phyloP scores from a whole-genome alignment of 164 flowering plant species.

The Magnolia kwangsiensis region DNA sequence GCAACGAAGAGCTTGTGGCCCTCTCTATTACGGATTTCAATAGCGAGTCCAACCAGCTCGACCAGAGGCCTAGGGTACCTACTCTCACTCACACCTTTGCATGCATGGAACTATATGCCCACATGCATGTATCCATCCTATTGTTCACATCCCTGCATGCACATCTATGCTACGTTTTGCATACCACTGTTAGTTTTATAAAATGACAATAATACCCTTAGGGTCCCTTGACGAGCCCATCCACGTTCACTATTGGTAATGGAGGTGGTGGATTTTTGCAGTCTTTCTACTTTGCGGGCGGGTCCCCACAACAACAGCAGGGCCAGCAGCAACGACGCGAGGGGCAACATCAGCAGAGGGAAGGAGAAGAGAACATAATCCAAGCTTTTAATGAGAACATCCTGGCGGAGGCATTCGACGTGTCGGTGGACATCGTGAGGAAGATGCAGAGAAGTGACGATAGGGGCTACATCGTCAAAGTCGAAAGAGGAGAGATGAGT shows the following conservation, averaged over 20 bases:
- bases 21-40: slow-evolving; percentile 21
- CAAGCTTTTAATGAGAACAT: slow-evolving; percentile 22
- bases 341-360: not conserved
- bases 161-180: too few relatives aligned
- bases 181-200: too few relatives aligned
- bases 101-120: not conserved
- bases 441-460: slow-evolving; percentile 25
- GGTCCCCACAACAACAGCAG: slow-evolving; percentile 4
- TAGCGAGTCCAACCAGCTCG: slow-evolving; percentile 46
- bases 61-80: slow-evolving; percentile 31
- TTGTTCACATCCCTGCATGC: not conserved
- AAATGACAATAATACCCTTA: too few relatives aligned
- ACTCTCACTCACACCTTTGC: not conserved
- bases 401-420: slow-evolving; percentile 33
- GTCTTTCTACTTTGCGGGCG: slow-evolving; percentile 42
- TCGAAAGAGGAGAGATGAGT: slow-evolving; percentile 10
- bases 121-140: not conserved
- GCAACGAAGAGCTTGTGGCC: slow-evolving; percentile 26
- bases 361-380: slow-evolving; percentile 26
- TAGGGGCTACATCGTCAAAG: slow-evolving; percentile 29
- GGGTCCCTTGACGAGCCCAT: too few relatives aligned
- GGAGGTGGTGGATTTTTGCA: slow-evolving; percentile 5
- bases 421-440: slow-evolving; percentile 16
- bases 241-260: not conserved
- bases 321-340: slow-evolving; percentile 4